Evolutionary conservation across 768 basidiomycete genomes (phyloP).

Genomic region (Kwoniella heveanensis): DNA sequence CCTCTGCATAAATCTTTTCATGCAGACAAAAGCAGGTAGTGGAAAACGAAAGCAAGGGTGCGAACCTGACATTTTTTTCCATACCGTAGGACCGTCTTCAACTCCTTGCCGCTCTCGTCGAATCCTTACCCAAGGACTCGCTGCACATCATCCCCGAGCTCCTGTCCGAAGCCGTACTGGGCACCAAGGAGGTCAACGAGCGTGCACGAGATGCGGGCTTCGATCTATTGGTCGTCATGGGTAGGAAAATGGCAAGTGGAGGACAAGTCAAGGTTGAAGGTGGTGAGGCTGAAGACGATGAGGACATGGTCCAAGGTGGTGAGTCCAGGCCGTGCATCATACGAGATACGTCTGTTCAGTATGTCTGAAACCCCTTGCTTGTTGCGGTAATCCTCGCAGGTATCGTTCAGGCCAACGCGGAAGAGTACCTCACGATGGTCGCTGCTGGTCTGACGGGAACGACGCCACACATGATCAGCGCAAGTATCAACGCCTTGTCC

Average conservation of each 20-base stretch:
- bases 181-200: slow-evolving; percentile 95
- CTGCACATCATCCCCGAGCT: slow-evolving; percentile 84
- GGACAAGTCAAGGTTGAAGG: slow-evolving; percentile 74
- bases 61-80: too few species aligned
- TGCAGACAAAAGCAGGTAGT: too few species aligned
- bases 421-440: slow-evolving; percentile 96
- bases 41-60: too few species aligned
- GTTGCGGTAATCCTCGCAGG: not conserved
- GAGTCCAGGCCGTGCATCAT: too few species aligned
- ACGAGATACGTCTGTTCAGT: too few species aligned
- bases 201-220: slow-evolving; percentile 87
- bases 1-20: not conserved
- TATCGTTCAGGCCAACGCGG: slow-evolving; percentile 64
- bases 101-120: slow-evolving; percentile 71
- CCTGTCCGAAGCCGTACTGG: slow-evolving; percentile 90
- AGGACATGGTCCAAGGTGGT: slow-evolving; percentile 50
- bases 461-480: slow-evolving; percentile 97
- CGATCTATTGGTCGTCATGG: slow-evolving; percentile 87
- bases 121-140: slow-evolving; percentile 67
- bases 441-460: slow-evolving; percentile 91
- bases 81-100: slow-evolving; percentile 73
- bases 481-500: slow-evolving; percentile 90
- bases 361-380: too few species aligned
- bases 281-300: slow-evolving; percentile 67
- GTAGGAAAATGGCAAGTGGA: slow-evolving; percentile 82